A percentile compares a stretch with the other conserved stretches of the same genome.
Evolutionary conservation across 306 rosid species (phyloP).

Genomic region (Trifolium fragiferum): DNA sequence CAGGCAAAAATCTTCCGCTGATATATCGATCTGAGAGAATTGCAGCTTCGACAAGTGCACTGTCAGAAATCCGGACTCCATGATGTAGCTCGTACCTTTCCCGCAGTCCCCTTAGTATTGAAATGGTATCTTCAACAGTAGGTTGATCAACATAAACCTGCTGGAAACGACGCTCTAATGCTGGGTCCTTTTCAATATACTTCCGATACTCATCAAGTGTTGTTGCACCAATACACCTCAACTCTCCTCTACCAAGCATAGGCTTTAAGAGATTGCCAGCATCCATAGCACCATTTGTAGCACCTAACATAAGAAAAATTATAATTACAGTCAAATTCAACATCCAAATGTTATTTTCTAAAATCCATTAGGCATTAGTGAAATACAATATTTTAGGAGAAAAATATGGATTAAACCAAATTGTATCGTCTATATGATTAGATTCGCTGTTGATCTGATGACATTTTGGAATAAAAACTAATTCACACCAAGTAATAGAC

Average conservation of each 20-base stretch:
- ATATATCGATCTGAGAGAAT: constrained; percentile 94
- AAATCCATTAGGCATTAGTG: constrained; percentile 1
- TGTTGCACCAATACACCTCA: constrained; percentile 96
- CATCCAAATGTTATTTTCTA: constrained; percentile 22
- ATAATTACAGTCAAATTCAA: constrained; percentile 15
- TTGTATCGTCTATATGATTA: constrained; percentile 19
- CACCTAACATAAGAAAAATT: constrained; percentile 61
- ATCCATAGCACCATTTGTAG: constrained; percentile 98
- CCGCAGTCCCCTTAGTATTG: constrained; percentile 89
- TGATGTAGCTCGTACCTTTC: constrained; percentile 97
- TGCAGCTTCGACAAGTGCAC: constrained; percentile 98
- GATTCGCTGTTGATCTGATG: neutral
- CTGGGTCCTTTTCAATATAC: constrained; percentile 96
- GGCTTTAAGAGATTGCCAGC: constrained; percentile 99
- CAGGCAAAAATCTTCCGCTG: constrained; percentile 96
- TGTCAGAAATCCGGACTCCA: constrained; percentile 95
- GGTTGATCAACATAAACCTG: constrained; percentile 99
- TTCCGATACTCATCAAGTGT: constrained; percentile 91
- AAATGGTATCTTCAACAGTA: constrained; percentile 84
- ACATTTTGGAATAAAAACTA: neutral
- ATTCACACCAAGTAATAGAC: neutral
- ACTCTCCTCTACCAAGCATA: constrained; percentile 98
- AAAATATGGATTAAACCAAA: constrained; percentile 8
- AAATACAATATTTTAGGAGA: constrained; percentile 1
- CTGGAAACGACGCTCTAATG: constrained; percentile 95